Percentiles rank a stretch among this genome's conserved stretches.
Conservation (phyloP, 2,329 filamentous ascomycete species). For the Trichoderma gracile region DNA sequence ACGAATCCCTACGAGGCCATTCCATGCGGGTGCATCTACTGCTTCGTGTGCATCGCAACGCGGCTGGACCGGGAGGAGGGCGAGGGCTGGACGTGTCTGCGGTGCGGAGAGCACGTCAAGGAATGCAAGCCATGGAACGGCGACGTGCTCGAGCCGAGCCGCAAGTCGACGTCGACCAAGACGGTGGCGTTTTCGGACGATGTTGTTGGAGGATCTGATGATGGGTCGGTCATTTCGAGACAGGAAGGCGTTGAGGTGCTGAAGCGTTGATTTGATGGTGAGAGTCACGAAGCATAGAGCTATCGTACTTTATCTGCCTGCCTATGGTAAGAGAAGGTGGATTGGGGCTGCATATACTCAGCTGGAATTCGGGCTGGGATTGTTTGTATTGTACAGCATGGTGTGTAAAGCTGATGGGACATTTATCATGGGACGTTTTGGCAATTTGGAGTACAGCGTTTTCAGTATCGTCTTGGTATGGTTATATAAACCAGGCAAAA, state of each 20-base stretch:
- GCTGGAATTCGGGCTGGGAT: background rate
- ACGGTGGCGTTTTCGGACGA: slow-evolving; percentile 65
- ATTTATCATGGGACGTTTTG: background rate
- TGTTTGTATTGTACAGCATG: slow-evolving; percentile 7
- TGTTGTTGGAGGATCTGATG: slow-evolving; percentile 41
- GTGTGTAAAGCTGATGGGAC: background rate
- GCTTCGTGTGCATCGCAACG: slow-evolving; percentile 91
- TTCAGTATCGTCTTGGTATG: slow-evolving; percentile 6
- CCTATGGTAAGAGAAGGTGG: too few species aligned
- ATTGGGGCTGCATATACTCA: background rate
- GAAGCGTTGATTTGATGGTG: too few species aligned
- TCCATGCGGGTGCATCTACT: slow-evolving; percentile 90
- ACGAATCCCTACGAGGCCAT: slow-evolving; percentile 94
- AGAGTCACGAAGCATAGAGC: background rate
- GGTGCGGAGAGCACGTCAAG: slow-evolving; percentile 81
- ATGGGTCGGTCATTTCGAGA: slow-evolving; percentile 30
- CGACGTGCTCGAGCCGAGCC: slow-evolving; percentile 69
- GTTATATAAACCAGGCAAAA: background rate
- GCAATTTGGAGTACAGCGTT: slow-evolving; percentile 1
- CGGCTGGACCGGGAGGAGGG: slow-evolving; percentile 89
- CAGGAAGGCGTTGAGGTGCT: background rate
- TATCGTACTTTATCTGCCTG: background rate
- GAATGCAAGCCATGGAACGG: slow-evolving; percentile 90
- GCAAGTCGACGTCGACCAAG: slow-evolving; percentile 46
- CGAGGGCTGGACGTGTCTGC: slow-evolving; percentile 87